Percentiles rank a stretch among this genome's conserved stretches.
These are phyloP conservation scores for Kwoniella sp. DNA, from an alignment of 768 basidiomycete species.

Conservation along the genomic window DNA sequence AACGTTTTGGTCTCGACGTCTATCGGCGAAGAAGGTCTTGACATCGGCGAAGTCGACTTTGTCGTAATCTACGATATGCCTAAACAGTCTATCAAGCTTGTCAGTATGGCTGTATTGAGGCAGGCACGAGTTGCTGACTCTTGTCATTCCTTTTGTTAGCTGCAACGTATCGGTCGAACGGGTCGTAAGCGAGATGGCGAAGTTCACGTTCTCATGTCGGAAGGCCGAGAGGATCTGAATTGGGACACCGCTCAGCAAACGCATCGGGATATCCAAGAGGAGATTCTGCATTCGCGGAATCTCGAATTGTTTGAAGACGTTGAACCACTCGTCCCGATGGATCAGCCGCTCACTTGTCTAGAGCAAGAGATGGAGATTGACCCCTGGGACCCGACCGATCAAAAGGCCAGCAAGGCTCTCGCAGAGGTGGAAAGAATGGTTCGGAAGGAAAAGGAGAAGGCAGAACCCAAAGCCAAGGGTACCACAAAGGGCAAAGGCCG, in stretches of 20 bases:
- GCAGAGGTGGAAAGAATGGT: conserved; percentile 15
- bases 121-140: no score
- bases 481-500: conserved; percentile 10
- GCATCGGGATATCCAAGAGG: conserved; percentile 82
- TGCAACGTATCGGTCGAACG: conserved; percentile 92
- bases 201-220: conserved; percentile 86
- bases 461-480: conserved; percentile 38
- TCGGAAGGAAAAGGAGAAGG: conserved; percentile 51
- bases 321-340: conserved; percentile 72
- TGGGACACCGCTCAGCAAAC: conserved; percentile 80
- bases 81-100: conserved; percentile 94
- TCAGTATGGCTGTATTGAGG: conserved; percentile 49
- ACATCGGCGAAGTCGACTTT: conserved; percentile 95
- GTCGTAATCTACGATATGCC: conserved; percentile 96
- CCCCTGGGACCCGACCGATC: conserved; percentile 41
- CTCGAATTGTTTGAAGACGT: conserved; percentile 93
- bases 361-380: conserved; percentile 81
- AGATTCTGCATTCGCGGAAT: conserved; percentile 76
- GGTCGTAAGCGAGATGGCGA: conserved; percentile 84
- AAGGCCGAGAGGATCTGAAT: conserved; percentile 83
- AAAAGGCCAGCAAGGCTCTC: conserved; percentile 25
- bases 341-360: conserved; percentile 68
- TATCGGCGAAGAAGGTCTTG: conserved; percentile 95
- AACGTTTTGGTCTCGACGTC: conserved; percentile 94
- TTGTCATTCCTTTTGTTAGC: no score